Evolutionary conservation across 2,329 filamentous ascomycete genomes (phyloP).

Genomic region (Chaetomium globosum): DNA sequence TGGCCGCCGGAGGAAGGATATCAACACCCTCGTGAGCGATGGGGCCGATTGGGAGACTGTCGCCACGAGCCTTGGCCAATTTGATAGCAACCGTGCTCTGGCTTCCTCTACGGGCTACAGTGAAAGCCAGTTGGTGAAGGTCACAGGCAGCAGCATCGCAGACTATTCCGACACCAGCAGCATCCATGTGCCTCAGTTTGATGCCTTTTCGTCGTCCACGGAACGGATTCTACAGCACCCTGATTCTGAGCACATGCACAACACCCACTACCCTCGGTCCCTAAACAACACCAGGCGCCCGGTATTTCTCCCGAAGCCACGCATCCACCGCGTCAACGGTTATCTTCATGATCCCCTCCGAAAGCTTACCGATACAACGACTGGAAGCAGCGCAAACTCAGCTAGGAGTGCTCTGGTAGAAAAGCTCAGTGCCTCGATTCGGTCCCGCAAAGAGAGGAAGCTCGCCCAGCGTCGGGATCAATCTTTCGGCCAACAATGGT

Average conservation of each 20-base stretch:
- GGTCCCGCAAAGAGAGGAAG: slow-evolving; percentile 20
- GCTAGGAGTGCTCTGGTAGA: slow-evolving; percentile 29
- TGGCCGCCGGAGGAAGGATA: background rate
- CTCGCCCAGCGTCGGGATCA: slow-evolving; percentile 11
- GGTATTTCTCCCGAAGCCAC: slow-evolving; percentile 40
- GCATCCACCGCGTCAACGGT: slow-evolving; percentile 42
- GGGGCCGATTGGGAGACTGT: slow-evolving; percentile 48
- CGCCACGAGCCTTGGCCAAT: slow-evolving; percentile 40
- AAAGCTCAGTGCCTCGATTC: slow-evolving; percentile 30
- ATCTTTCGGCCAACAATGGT: slow-evolving; percentile 4
- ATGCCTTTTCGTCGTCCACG: slow-evolving; percentile 36
- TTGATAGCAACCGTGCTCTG: slow-evolving; percentile 36
- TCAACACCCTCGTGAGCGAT: slow-evolving; percentile 36
- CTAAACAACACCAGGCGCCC: slow-evolving; percentile 37
- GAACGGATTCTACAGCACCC: slow-evolving; percentile 39
- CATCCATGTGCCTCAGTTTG: slow-evolving; percentile 28
- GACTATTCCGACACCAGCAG: slow-evolving; percentile 44
- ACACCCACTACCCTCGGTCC: slow-evolving; percentile 21
- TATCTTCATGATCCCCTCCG: slow-evolving; percentile 36
- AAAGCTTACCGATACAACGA: slow-evolving; percentile 28
- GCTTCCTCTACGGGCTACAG: slow-evolving; percentile 27
- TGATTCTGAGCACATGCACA: slow-evolving; percentile 20
- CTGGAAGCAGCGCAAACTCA: slow-evolving; percentile 29
- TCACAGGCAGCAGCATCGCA: slow-evolving; percentile 36
- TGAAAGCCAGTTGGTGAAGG: slow-evolving; percentile 27